phyloP scores from a whole-genome alignment of 2,329 filamentous ascomycete genomes.

The Leptographium galeiforme region DNA sequence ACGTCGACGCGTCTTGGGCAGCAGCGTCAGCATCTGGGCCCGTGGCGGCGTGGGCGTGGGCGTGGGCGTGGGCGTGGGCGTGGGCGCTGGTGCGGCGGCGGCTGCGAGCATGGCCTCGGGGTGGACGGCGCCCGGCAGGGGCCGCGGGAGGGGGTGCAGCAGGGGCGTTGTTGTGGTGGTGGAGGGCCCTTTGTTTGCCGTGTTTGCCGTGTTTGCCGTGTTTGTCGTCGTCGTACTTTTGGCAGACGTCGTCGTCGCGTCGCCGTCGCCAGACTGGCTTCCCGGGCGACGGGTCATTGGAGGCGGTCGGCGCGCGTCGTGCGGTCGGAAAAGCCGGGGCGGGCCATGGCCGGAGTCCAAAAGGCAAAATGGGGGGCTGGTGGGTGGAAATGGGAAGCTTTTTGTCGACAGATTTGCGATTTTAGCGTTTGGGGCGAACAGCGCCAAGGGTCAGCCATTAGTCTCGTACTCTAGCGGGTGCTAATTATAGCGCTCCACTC shows the following conservation, averaged over 20 bases:
- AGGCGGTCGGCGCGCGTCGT: no score
- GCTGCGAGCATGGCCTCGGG: conserved; percentile 12
- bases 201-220: no score
- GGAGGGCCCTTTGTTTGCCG: neutral
- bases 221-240: no score
- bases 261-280: conserved; percentile 4
- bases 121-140: conserved; percentile 3
- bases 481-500: no score
- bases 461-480: no score
- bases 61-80: neutral
- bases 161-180: neutral
- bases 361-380: no score
- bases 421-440: no score
- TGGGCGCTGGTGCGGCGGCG: neutral
- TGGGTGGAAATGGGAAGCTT: no score
- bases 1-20: conserved; percentile 50
- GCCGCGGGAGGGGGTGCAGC: neutral
- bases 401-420: no score
- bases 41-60: neutral
- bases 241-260: neutral
- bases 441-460: no score
- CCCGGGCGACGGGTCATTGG: neutral
- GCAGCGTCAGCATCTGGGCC: conserved; percentile 1
- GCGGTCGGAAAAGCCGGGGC: no score
- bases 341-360: no score